These are phyloP conservation scores for Lentinula aciculospora DNA, from an alignment of 768 basidiomycete species.

Conservation along the genomic window DNA sequence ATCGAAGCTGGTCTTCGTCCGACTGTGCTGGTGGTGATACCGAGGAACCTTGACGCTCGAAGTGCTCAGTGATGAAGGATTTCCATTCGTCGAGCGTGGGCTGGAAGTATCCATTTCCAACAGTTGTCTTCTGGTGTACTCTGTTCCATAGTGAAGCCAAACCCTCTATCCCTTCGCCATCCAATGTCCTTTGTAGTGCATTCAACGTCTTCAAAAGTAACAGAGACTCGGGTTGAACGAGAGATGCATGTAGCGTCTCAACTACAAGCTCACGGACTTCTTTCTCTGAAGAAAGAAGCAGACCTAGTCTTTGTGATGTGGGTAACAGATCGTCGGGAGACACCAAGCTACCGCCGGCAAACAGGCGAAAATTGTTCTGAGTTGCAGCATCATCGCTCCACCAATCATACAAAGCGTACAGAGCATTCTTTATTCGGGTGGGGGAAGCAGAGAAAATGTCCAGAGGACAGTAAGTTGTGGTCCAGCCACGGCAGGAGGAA, in stretches of 20 bases:
- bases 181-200: conserved; percentile 68
- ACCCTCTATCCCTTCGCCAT: conserved; percentile 83
- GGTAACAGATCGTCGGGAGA: neutral
- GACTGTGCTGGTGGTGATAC: neutral
- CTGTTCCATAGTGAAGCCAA: conserved; percentile 43
- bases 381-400: conserved; percentile 65
- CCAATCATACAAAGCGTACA: conserved; percentile 64
- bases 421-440: conserved; percentile 53
- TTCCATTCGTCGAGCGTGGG: conserved; percentile 63
- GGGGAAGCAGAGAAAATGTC: conserved; percentile 80
- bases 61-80: conserved; percentile 54
- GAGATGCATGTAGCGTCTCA: conserved; percentile 34
- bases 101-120: conserved; percentile 33
- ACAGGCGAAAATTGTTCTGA: conserved; percentile 81
- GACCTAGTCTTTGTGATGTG: neutral
- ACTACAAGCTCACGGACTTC: conserved; percentile 46
- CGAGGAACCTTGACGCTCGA: conserved; percentile 9
- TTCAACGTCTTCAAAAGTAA: conserved; percentile 50
- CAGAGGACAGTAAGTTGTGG: conserved; percentile 73
- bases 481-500: conserved; percentile 15
- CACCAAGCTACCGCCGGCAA: conserved; percentile 27
- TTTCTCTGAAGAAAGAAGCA: neutral
- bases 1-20: conserved; percentile 40
- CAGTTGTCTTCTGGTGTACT: conserved; percentile 17
- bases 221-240: conserved; percentile 35